Conservation (phyloP, 2,329 filamentous ascomycete genomes). For the Xylaria sp. region DNA sequence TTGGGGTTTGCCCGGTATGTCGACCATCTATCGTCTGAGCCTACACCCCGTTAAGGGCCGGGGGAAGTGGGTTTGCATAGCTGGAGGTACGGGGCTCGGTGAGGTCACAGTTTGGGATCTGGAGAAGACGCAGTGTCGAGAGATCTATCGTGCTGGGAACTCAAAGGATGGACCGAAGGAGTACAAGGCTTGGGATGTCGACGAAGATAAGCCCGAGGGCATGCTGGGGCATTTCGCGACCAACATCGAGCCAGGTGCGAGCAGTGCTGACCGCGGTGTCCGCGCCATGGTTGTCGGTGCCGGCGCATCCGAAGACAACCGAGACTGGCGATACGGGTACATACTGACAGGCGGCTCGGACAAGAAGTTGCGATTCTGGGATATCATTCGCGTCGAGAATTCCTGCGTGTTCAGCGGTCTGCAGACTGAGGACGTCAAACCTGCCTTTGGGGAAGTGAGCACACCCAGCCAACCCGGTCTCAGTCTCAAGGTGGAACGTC, state of each 20-base stretch:
- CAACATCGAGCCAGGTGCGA: constrained; percentile 57
- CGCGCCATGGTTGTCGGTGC: constrained; percentile 69
- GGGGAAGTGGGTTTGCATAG: constrained; percentile 80
- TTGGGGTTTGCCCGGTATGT: constrained; percentile 80
- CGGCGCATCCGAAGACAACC: constrained; percentile 63
- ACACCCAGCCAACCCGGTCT: constrained; percentile 44
- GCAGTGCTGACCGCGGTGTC: constrained; percentile 47
- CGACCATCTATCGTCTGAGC: constrained; percentile 71
- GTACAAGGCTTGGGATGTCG: constrained; percentile 82
- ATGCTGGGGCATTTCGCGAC: constrained; percentile 84
- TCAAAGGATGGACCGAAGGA: constrained; percentile 55
- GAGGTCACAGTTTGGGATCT: constrained; percentile 96
- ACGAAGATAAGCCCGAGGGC: constrained; percentile 80
- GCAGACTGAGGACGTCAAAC: constrained; percentile 61
- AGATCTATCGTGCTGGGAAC: constrained; percentile 73
- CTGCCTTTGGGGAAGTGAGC: constrained; percentile 62
- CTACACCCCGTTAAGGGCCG: constrained; percentile 74
- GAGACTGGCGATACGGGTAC: constrained; percentile 73
- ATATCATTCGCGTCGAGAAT: constrained; percentile 69
- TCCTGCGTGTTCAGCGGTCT: constrained; percentile 78
- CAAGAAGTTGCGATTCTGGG: constrained; percentile 91
- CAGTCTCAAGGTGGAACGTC: constrained; percentile 60
- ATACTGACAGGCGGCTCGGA: constrained; percentile 85
- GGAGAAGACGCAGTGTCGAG: constrained; percentile 80
- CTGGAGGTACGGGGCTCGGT: constrained; percentile 78